Evolutionary conservation across 495 filamentous ascomycete genomes (phyloP).

Genomic region (Penicilliopsis zonata): DNA sequence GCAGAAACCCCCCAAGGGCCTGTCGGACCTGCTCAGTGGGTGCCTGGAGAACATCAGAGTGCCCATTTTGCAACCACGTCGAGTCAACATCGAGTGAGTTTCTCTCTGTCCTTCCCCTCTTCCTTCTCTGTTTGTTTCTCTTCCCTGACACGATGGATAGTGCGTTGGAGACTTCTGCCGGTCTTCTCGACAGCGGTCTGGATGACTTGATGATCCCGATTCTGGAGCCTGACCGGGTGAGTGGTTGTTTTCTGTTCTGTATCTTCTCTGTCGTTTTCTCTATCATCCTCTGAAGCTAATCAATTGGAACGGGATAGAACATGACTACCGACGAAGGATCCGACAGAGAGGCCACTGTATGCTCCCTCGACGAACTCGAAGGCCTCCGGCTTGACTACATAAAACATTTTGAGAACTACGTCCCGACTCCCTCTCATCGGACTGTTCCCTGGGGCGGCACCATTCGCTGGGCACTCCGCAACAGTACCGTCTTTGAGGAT

Average conservation of each 20-base stretch:
- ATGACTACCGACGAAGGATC: not conserved
- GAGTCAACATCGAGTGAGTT: not conserved
- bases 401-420: too few relatives aligned
- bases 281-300: not conserved
- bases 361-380: too few relatives aligned
- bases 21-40: slow-evolving; percentile 4
- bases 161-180: not conserved
- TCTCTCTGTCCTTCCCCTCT: not conserved
- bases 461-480: slow-evolving; percentile 16
- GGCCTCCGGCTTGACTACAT: too few relatives aligned
- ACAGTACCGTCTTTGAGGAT: slow-evolving; percentile 12
- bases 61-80: slow-evolving; percentile 2
- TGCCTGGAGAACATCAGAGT: slow-evolving; percentile 6
- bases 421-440: too few relatives aligned
- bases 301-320: too few relatives aligned
- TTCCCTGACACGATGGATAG: slow-evolving; percentile 1
- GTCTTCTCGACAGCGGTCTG: slow-evolving; percentile 3
- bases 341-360: not conserved
- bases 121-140: slow-evolving; percentile 1
- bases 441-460: slow-evolving; percentile 15
- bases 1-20: too few relatives aligned
- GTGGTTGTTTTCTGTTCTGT: not conserved
- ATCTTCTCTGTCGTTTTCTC: not conserved
- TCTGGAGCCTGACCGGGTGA: slow-evolving; percentile 4
- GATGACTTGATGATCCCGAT: slow-evolving; percentile 1